Percentiles rank a stretch among this genome's conserved stretches.
These are phyloP conservation scores for Xylaria sp. DNA, from an alignment of 2,329 filamentous ascomycete genomes.

Conservation along the genomic window DNA sequence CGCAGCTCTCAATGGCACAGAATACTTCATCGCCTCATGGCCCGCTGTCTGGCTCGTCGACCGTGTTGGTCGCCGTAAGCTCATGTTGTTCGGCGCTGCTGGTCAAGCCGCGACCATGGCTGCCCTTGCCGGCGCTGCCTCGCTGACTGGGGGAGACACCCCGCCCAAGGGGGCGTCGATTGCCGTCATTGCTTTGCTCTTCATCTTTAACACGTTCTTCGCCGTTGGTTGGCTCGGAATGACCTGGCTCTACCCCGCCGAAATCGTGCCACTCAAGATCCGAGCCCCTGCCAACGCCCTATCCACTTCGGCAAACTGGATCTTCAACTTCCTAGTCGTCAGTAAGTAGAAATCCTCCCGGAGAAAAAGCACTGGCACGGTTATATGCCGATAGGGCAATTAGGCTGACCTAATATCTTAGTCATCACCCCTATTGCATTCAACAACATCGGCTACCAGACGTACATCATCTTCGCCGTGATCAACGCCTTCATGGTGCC, in stretches of 20 bases:
- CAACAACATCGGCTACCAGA: constrained; percentile 66
- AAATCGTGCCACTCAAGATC: constrained; percentile 63
- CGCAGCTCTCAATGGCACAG: constrained; percentile 62
- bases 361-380: no score
- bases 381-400: no score
- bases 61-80: constrained; percentile 71
- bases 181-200: constrained; percentile 54
- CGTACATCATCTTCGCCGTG: constrained; percentile 73
- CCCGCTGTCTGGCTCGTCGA: constrained; percentile 70
- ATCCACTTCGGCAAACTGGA: constrained; percentile 63
- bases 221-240: constrained; percentile 64
- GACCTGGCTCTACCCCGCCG: constrained; percentile 69
- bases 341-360: constrained; percentile 44
- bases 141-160: constrained; percentile 38
- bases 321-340: constrained; percentile 72
- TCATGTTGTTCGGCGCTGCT: constrained; percentile 76
- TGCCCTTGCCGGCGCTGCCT: constrained; percentile 61
- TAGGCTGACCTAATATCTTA: constrained; percentile 16
- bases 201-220: constrained; percentile 65
- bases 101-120: constrained; percentile 75
- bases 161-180: constrained; percentile 45
- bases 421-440: constrained; percentile 70
- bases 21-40: constrained; percentile 68
- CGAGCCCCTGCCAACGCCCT: constrained; percentile 68
- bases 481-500: constrained; percentile 71